Conservation (phyloP, 2,329 filamentous ascomycete species). For the Exutisphaerella laricina region DNA sequence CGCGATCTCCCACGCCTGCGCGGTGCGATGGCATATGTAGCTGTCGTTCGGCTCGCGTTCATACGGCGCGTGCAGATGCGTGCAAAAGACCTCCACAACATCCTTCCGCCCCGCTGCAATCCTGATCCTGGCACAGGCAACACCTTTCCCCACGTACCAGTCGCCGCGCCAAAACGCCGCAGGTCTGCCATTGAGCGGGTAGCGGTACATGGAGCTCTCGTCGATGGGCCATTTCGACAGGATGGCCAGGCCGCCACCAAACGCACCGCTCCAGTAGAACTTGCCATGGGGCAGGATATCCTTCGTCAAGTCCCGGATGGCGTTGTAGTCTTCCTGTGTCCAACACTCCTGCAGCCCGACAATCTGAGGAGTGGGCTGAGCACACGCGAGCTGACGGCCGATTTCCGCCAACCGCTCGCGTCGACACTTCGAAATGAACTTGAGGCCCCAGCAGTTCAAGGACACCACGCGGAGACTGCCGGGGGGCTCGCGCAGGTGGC, state of each 20-base stretch:
- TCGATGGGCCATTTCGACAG: conserved; percentile 89
- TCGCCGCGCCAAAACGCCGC: conserved; percentile 92
- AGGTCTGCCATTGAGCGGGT: conserved; percentile 87
- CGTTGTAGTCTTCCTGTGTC: conserved; percentile 76
- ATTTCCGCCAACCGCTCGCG: conserved; percentile 76
- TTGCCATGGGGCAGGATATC: conserved; percentile 81
- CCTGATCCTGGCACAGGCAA: conserved; percentile 75
- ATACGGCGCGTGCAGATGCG: conserved; percentile 80
- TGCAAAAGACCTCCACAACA: conserved; percentile 84
- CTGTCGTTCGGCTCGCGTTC: conserved; percentile 72
- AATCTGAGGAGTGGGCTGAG: conserved; percentile 67
- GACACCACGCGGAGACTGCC: conserved; percentile 67
- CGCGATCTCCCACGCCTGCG: conserved; percentile 91
- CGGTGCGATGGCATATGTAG: conserved; percentile 83
- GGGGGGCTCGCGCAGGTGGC: conserved; percentile 23
- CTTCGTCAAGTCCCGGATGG: conserved; percentile 67
- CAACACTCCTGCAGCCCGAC: conserved; percentile 95
- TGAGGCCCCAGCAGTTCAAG: conserved; percentile 96
- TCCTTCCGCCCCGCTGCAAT: conserved; percentile 60
- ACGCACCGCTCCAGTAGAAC: conserved; percentile 85
- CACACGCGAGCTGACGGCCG: conserved; percentile 67
- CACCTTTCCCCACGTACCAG: conserved; percentile 94
- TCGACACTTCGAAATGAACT: conserved; percentile 74
- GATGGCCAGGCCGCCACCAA: conserved; percentile 84
- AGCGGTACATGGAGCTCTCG: conserved; percentile 77